Base-by-base conservation (phyloP, 805 yeast species). In the Saccharomycopsis amapae region DNA sequence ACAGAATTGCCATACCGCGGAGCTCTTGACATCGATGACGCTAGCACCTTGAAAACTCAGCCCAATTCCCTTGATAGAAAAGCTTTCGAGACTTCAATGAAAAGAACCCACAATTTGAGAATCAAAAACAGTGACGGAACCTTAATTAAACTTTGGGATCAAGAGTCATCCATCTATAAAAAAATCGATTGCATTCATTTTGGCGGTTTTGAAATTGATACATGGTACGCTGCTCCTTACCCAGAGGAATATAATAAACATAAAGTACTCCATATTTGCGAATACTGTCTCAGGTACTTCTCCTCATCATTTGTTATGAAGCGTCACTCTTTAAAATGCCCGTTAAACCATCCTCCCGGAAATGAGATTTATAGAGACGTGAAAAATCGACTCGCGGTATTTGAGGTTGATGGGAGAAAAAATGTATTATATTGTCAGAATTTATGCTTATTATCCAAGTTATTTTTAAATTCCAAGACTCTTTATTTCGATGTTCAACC, bases 401-500 rank as follows among this genome's bases (percentile, higher is more conserved):
- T 89, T 76, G 97, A 93, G 62, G 79, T 93, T 17, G 97, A 93
- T 58, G 98, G 98, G 0, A 68, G 94, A 30, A 84, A 83, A 51
- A 79, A 84, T 56, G 79, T 81, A 13, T 72, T 75, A 42, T 90
- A 83, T 58, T 88, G 97, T 62, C 96, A 88, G 60, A 88, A 87
- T 59, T 64, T 93, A 45, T 93, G 98, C 66, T 68, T 90, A 36
- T 62, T 93, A 53, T 95, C 97, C 2, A 93, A 90, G 60, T 65
- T 88, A 49, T 93, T 89, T 57, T 69, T 93, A 42, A 86, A 89
- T 61, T 86, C 96, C 2, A 93, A 93, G 59, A 87, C 97, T 0
- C 67, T 93, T 42, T 89, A 88, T 59, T 87, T 87, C 59, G 97
- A 93, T 58, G 97, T 90, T 37, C 96, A 93, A 61, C 96, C 97